Conservation (phyloP, 371 early-diverging fungal genomes). For the Massospora cicadina region DNA sequence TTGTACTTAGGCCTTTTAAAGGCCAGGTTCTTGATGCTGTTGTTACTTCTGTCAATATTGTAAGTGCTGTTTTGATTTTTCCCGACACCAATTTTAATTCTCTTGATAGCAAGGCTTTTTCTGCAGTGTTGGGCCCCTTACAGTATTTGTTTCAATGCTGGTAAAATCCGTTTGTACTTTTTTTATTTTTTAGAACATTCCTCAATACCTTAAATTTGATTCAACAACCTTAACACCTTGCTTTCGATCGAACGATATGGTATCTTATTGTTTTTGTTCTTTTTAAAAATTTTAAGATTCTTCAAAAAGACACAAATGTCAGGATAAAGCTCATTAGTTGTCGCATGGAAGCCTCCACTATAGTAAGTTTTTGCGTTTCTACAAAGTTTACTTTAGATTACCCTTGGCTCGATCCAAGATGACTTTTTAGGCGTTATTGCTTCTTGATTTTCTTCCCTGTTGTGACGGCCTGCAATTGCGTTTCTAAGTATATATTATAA, state of each 20-base stretch:
- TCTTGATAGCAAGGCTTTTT: slow-evolving; percentile 80
- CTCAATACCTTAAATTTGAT: slow-evolving; percentile 75
- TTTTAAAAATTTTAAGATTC: slow-evolving; percentile 26
- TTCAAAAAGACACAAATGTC: slow-evolving; percentile 74
- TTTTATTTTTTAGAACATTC: slow-evolving; percentile 46
- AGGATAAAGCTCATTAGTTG: slow-evolving; percentile 89
- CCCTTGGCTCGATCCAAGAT: slow-evolving; percentile 90
- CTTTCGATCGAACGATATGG: slow-evolving; percentile 68
- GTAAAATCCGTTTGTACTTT: slow-evolving; percentile 24
- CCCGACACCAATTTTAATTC: background rate
- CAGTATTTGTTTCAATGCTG: slow-evolving; percentile 87
- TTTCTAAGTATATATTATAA: background rate
- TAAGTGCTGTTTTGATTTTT: slow-evolving; percentile 15
- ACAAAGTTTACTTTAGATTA: slow-evolving; percentile 30
- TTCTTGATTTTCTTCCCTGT: background rate
- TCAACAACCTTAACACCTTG: slow-evolving; percentile 71
- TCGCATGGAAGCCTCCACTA: slow-evolving; percentile 82
- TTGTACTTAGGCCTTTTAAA: slow-evolving; percentile 94
- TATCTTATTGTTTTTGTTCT: slow-evolving; percentile 14
- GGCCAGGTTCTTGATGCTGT: slow-evolving; percentile 94
- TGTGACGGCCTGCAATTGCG: background rate
- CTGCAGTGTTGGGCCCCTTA: slow-evolving; percentile 91
- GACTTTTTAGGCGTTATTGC: slow-evolving; percentile 65
- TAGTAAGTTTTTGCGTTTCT: slow-evolving; percentile 33
- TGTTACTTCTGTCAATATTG: slow-evolving; percentile 88